Base-by-base conservation (phyloP, 2,329 filamentous ascomycete species). In the Pseudocercospora fuligena region DNA sequence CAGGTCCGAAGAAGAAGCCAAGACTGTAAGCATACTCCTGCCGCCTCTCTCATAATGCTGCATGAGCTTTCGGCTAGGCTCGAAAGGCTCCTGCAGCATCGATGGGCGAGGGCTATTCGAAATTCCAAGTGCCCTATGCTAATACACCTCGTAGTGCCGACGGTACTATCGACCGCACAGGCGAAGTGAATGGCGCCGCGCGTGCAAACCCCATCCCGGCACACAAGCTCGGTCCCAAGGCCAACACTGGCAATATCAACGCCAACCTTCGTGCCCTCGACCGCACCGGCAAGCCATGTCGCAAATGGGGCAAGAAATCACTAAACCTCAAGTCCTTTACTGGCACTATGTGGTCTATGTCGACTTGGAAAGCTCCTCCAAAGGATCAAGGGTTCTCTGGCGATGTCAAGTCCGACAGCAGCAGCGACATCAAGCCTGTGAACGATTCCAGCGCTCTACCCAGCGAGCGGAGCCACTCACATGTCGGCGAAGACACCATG, bases 181-280 rank as follows among this genome's bases (percentile, higher is more conserved):
- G 60, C 36, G 69, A 70, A 11, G 58, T 51, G 12, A 70, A 67
- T 46, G 67, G 64, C 12, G 58, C 54, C 14, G 58, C 61, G 51
- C 56, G 56, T 2, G 29, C 63, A 29, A 71, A 69, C 54, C 61
- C 73, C 23, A 68, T 82, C 5, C 80, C 83, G 53, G 83, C 85
- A 60, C 92, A 94, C 81, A 97, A 97, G 79, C 90, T 98, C 27
- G 94, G 94, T 3, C 95, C 95, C 72, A 98, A 97, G 80, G 94
- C 94, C 60, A 98, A 97, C 79, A 92, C 94, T 75, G 95, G 95
- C 70, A 94, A 94, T 66, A 99, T 99, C 85, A 99, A 99, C 78
- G 95, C 95, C 63, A 92, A 93, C 61, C 89, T 99, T 59, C 92
- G 95, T 63, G 94, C 95, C 12, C 91, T 99, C 70, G 95, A 99